These are phyloP conservation scores for Aspergillus bertholletiae DNA, from an alignment of 495 filamentous ascomycete genomes.

Conservation along the genomic window DNA sequence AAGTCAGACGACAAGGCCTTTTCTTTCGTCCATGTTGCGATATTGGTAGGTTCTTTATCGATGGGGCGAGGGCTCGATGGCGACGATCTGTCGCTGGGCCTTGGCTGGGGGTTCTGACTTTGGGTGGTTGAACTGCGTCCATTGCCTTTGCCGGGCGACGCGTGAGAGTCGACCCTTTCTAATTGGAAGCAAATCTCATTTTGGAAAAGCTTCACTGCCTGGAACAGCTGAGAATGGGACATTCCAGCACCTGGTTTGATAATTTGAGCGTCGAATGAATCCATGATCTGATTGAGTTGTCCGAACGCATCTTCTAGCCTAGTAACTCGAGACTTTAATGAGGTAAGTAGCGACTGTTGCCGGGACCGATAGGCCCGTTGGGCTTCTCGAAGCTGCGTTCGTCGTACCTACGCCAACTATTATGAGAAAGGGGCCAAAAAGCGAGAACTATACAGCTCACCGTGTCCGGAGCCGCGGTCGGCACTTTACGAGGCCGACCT, in stretches of 20 bases:
- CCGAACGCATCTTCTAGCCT: conserved; percentile 16
- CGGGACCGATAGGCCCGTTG: conserved; percentile 20
- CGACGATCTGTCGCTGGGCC: background rate
- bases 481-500: background rate
- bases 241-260: conserved; percentile 1
- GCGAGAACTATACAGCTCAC: background rate
- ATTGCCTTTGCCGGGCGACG: background rate
- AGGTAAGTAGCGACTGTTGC: conserved; percentile 14
- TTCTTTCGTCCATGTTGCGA: background rate
- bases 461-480: background rate
- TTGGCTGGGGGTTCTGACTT: background rate
- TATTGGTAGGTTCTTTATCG: background rate
- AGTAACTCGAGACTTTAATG: conserved; percentile 14
- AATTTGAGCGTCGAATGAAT: conserved; percentile 9
- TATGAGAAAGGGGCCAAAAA: background rate
- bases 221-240: conserved; percentile 8
- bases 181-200: conserved; percentile 11
- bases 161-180: background rate
- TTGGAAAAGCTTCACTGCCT: conserved; percentile 8
- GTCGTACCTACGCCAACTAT: conserved; percentile 7
- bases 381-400: conserved; percentile 18
- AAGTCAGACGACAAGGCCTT: background rate
- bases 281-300: conserved; percentile 9
- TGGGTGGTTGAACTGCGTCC: background rate
- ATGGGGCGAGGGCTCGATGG: background rate